Base-by-base conservation (phyloP, 805 yeast genomes). In the Zygoascus ofunaensis region DNA sequence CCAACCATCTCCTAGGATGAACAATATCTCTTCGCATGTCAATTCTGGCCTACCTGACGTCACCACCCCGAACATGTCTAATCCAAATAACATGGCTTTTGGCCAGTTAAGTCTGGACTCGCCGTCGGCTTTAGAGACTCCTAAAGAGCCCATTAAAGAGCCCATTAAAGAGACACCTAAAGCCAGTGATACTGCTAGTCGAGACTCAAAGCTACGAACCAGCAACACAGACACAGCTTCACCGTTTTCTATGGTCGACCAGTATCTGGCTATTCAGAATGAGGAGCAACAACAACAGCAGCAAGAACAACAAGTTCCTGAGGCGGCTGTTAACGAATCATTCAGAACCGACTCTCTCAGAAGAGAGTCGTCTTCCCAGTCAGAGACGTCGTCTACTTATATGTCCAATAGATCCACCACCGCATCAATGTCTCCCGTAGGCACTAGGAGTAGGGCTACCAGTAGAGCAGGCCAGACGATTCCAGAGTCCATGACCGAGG, bases 391-490 rank as follows among this genome's bases (percentile, higher is more conserved):
- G 17, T 21, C 40, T 24, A 46, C 55, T 12, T 23, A 43, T 14
- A 22, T 52, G 30, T 47, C 53, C 4, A n/a, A n/a, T n/a, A n/a
- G n/a, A n/a, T 51, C 55, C 3, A 43, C 47, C 4, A 33, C 51
- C 12, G 21, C 39, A 5, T 19, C 37, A 7, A 19, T 41, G 8
- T 41, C 50, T 14, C 46, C 49, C 12, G 17, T 28, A 5, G 46
- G 34, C 2, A 17, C 39, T 7, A 37, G 55, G 21, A 42, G 48
- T 19, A 28, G 55, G 22, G 55, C 55, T 12, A 41, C 55, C 14
- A 46, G 51, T 24, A 37, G 55, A 19, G 55, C 55, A 4, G 55
- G 48, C 28, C 49, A 49, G 40, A 44, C 43, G 4, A 18, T 33
- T 15, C 43, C 46, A 4, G 35, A 43, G 14, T 18, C 44, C 35